Evolutionary conservation across 108 stramenopile genomes (phyloP), one percentile per base, ranked within the genome.

Genomic region (Chaetoceros tenuissimus): DNA sequence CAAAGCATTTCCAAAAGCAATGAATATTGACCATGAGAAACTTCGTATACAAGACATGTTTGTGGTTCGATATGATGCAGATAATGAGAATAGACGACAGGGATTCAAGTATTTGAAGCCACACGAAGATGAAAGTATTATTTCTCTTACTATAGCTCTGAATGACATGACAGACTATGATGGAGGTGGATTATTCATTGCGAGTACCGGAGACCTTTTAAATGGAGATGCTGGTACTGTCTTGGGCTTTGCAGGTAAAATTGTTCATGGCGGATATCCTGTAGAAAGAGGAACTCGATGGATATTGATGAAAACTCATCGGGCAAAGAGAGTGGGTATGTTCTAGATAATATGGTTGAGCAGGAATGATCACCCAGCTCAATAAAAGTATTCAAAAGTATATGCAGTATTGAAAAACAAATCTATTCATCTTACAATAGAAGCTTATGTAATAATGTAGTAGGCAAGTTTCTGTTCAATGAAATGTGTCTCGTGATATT

Each of bases 181-280:
- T 17, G 78, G 71, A 17, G 78, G 78, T 18, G 78, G 78, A 16
- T 69, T 75, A 17, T 80, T 57, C 26, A 66, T 80, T 21, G 47
- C 47, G 24, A 53, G 45, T 23, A 67, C 68, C 17, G 68, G 68
- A 17, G 34, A 68, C 2, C 26, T 74, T 23, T 31, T 64, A 21
- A 57, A 64, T 28, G 55, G 55, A 1, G 20, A 31, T 30, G 55
- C 55, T 22, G 63, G 63, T 1, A 49, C 54, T 2, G 53, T 63
- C 1, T 23, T 63, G 17, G 44, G 62, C 40, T 63, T 63, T 55
- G 54, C 45, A 16, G 62, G 62, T 3, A 43, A 27, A 21, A 3
- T 55, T 1, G 52, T 53, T n/a, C 62, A 63, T 44, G 62, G 62
- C 16, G 62, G 62, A 1, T 54, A 55, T 44, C 62, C 62, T 2